Conservation (phyloP, 768 basidiomycete genomes). For the Pleurotus salmoneostramineus region DNA sequence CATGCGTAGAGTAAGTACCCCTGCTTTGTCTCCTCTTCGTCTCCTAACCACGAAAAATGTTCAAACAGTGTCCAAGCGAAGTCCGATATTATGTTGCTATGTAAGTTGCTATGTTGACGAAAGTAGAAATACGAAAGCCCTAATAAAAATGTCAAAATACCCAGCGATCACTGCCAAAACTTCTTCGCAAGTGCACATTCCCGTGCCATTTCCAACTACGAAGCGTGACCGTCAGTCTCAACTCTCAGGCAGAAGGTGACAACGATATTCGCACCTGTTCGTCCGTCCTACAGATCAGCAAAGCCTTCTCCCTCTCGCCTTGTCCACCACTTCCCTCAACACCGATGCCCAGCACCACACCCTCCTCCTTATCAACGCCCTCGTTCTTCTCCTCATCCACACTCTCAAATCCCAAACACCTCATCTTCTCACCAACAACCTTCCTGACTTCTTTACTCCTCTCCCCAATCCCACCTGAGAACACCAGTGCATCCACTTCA, state of each 20-base stretch:
- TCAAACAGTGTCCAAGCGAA: no score
- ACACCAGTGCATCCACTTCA: constrained; percentile 74
- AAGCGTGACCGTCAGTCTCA: neutral
- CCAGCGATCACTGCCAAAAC: constrained; percentile 14
- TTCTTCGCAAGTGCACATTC: constrained; percentile 26
- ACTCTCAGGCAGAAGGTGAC: neutral
- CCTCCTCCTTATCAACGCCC: constrained; percentile 28
- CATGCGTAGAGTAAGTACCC: no score
- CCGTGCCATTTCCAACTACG: constrained; percentile 37
- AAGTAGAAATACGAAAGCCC: no score
- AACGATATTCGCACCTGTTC: constrained; percentile 39
- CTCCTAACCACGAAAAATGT: no score
- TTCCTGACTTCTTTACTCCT: constrained; percentile 55
- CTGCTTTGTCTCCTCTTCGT: no score
- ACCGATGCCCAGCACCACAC: constrained; percentile 45
- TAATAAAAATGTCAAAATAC: no score
- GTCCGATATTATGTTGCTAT: no score
- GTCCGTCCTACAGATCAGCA: constrained; percentile 65
- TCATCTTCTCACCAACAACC: constrained; percentile 48
- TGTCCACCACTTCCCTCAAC: constrained; percentile 16
- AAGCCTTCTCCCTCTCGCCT: constrained; percentile 21
- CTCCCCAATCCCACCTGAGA: constrained; percentile 89
- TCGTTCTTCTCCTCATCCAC: constrained; percentile 47
- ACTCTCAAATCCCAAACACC: constrained; percentile 56
- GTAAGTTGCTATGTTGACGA: no score